Base-by-base conservation (phyloP, 179 eudicot genomes). In the Spergularia azorica region DNA sequence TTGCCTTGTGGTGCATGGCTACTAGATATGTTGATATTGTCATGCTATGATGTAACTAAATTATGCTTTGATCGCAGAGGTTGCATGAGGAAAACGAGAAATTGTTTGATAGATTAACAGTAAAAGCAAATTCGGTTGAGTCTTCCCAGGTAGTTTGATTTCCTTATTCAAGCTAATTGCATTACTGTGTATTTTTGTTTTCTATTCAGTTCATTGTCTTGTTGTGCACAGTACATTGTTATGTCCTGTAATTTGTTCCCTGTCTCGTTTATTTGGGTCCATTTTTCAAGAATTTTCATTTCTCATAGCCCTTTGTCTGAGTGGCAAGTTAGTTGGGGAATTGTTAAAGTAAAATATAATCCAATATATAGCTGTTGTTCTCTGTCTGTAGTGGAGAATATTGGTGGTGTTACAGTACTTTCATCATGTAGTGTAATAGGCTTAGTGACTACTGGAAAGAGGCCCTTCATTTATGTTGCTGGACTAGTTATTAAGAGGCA, bases 31-130 rank as follows among this genome's bases (percentile, higher is more conserved):
- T 71, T 70, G 32, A 54, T 48, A 12, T 72, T 50, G 60, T 58
- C 54, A 51, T 17, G 50, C 11, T 51, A 11, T 39, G 57, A 79
- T 67, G 65, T 46, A 7, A 56, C 6, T 63, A 3, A 57, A 4
- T 70, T 10, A 16, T 52, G 66, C 74, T 71, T 77, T 36, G 61
- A 69, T 80, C 63, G 55, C 96, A 96, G 99, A 94, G 92, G 84
- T 85, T 96, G 89, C 99, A 96, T 79, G 96, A 91, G 77, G 99
- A 96, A 86, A 96, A 96, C 71, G 99, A 96, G 87, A 96, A 91
- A 67, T 82, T 96, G 80, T 96, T 96, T 76, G 98, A 91, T 73
- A 83, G 89, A 84, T 86, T 96, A 84, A 96, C 99, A 9, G 91
- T 87, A 77, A 93, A 89, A 88, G 83, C 94, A 57, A 83, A 89